Conservation (phyloP, 2,329 filamentous ascomycete genomes). For the Tolypocladium inflatum region DNA sequence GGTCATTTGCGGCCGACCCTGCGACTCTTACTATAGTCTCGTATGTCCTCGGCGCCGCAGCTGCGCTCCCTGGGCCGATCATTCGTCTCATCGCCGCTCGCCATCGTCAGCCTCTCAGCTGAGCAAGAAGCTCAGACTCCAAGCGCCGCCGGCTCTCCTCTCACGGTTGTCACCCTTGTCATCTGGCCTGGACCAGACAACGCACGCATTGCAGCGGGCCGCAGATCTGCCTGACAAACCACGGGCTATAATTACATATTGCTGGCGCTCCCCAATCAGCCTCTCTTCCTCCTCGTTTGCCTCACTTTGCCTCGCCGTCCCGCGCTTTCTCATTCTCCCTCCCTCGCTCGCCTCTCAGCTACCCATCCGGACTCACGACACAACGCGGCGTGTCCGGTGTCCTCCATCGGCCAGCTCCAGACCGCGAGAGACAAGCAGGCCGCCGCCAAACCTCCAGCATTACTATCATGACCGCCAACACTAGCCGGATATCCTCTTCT, state of each 20-base stretch:
- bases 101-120: background rate
- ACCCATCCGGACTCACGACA: background rate
- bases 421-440: background rate
- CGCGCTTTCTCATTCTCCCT: background rate
- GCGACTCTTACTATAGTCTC: background rate
- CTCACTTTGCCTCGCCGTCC: background rate
- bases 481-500: slow-evolving; percentile 25
- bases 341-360: background rate
- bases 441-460: background rate
- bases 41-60: background rate
- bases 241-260: background rate
- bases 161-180: background rate
- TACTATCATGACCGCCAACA: slow-evolving; percentile 26
- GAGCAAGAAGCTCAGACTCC: background rate
- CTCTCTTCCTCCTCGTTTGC: background rate
- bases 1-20: background rate
- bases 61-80: background rate
- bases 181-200: background rate
- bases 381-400: background rate
- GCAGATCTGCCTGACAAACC: slow-evolving; percentile 1
- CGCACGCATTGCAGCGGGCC: slow-evolving; percentile 1
- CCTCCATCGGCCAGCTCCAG: background rate
- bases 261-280: background rate
- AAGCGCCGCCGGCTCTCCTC: background rate
- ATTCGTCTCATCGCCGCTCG: background rate